Conservation (phyloP, 306 rosid genomes). For the Dicorynia guianensis region DNA sequence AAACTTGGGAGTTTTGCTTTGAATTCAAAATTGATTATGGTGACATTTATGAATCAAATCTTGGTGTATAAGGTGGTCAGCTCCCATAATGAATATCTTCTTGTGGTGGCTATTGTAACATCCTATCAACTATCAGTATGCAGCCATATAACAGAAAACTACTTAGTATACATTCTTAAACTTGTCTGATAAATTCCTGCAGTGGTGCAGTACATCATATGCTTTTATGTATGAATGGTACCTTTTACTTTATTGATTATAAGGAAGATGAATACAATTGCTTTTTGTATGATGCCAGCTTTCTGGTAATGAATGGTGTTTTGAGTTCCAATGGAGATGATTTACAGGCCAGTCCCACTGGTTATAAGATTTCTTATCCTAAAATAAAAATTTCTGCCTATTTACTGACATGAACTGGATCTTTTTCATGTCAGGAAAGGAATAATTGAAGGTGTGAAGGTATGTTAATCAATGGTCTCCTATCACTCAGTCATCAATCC, state of each 20-base stretch:
- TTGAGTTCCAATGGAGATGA: slow-evolving; percentile 47
- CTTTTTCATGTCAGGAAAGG: slow-evolving; percentile 48
- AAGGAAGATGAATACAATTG: slow-evolving; percentile 26
- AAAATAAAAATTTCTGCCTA: slow-evolving; percentile 36
- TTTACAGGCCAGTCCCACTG: slow-evolving; percentile 38
- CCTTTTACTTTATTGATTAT: slow-evolving; percentile 38
- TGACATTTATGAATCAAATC: too few species aligned
- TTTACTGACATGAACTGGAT: slow-evolving; percentile 41
- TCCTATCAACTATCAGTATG: slow-evolving; percentile 8
- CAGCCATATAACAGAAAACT: neutral
- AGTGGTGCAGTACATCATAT: slow-evolving; percentile 22
- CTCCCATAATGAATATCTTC: neutral
- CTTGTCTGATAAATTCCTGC: slow-evolving; percentile 25
- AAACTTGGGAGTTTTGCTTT: neutral
- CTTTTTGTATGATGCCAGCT: slow-evolving; percentile 34
- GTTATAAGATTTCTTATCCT: slow-evolving; percentile 40
- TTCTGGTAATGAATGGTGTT: slow-evolving; percentile 41
- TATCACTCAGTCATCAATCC: slow-evolving; percentile 39
- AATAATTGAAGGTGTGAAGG: slow-evolving; percentile 45
- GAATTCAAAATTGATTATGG: neutral
- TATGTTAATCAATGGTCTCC: slow-evolving; percentile 50
- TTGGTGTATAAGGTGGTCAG: neutral
- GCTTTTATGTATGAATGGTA: slow-evolving; percentile 1
- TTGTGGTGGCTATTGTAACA: slow-evolving; percentile 14
- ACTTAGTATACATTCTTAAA: neutral